Base-by-base conservation (phyloP, 2,329 filamentous ascomycete species). In the Stylonectria norvegica region DNA sequence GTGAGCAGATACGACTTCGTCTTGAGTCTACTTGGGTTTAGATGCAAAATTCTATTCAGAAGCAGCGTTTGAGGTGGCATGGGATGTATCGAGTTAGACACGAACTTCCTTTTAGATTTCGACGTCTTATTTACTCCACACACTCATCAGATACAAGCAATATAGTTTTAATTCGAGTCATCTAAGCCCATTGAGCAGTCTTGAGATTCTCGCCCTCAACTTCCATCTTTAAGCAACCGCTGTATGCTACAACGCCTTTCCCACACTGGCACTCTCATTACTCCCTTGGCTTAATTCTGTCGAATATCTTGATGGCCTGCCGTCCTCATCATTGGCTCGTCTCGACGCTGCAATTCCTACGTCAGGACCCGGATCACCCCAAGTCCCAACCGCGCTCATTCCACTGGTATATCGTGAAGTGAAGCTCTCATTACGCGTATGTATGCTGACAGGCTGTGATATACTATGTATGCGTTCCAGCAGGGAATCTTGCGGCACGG, bases 331-430 rank as follows among this genome's bases (percentile, higher is more conserved):
- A 25, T 25, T 25, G 7, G 12, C 7, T 7, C 22, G 22, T 29
- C 30, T 32, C 30, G 30, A 20, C 18, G 53, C 58, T 4, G 55
- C 64, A 0, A 69, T 66, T 0, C 75, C 74, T 1, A 79, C 64
- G 46, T 79, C 75, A 3, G 75, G 75, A 0, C 75, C 75, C 0
- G 75, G 75, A 39, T 77, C 75, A 38, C 71, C 73, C 55, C 56
- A 61, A 20, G 52, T 73, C 19, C 68, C 69, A 34, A 60, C 62
- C 49, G 69, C 50, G 55, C 66, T 74, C 7, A 71, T 57, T 29
- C 73, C 73, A 50, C 73, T 78, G 18, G 70, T 72, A 56, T 79
- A 78, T 40, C 67, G 71, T 32, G 68, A 65, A 3, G 63, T 57
- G 34, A 56, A 56, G 33, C 61, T 66, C 10, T 53, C 52, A 12